Evolutionary conservation across 2,329 filamentous ascomycete genomes (phyloP), one percentile per base, ranked within the genome.

Genomic region (Ophiostoma novo-ulmi): DNA sequence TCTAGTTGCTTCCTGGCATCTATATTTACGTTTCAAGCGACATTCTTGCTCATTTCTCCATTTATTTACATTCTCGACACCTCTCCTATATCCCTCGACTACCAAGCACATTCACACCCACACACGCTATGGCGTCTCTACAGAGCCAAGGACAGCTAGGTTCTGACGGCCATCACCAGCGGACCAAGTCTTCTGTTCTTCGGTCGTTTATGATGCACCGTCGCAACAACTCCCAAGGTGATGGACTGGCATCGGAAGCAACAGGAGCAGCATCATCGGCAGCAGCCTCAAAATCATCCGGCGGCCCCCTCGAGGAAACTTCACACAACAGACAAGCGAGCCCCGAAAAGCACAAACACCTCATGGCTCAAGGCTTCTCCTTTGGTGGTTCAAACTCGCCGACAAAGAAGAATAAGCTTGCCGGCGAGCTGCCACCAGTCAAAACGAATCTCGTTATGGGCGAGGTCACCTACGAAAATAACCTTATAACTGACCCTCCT

Each of bases 141-240:
- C 63, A 70, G 20, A 44, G 61, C 35, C 66, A 71, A 20, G 66
- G 36, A 8, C 67, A 17, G 39, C 65, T 22, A 20, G 65, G n/a
- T 13, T 22, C 39, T 10, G 55, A 41, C 13, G 41, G 58, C 52
- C 71, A 70, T 14, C 80, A 82, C 73, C 80, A 82, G 69, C 78
- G 82, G 63, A 80, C 82, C 71, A 85, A 82, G 76, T 84, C 84
- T 1, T 84, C 81, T 22, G 82, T 85, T 55, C 76, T 86, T 68
- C 82, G 80, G 72, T 82, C 82, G 10, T 81, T 86, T 74, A 83
- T 85, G 69, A 80, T 84, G 72, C 81, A 84, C 71, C 81, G 82
- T 61, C 75, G 75, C 70, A 83, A 82, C 77, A 83, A 82, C 76
- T 82, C 83, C 8, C 80, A 81, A 74, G 82, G 80, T 31, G 75